These are phyloP conservation scores for Kodamaea jinghongensis DNA, from an alignment of 805 yeast species.

Conservation along the genomic window DNA sequence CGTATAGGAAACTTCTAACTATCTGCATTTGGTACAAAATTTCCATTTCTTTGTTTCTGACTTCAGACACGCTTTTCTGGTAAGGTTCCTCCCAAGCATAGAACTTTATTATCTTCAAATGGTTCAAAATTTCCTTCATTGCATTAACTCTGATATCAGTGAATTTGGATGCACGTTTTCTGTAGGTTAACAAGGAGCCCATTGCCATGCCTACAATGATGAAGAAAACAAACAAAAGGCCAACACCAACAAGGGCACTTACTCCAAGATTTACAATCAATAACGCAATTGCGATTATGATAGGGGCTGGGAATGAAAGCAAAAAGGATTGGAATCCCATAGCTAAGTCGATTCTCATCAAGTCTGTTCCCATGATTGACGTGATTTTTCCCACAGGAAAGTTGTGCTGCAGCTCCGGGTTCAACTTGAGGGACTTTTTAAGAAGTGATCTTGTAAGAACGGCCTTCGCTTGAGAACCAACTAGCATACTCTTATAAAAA, in stretches of 20 bases:
- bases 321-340: slow-evolving; percentile 26
- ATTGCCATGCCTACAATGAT: slow-evolving; percentile 46
- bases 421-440: slow-evolving; percentile 22
- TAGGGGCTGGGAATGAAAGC: slow-evolving; percentile 22
- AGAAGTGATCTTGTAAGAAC: slow-evolving; percentile 24
- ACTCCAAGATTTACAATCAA: slow-evolving; percentile 24
- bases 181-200: slow-evolving; percentile 48
- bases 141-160: slow-evolving; percentile 77
- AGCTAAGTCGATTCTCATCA: slow-evolving; percentile 28
- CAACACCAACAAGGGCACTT: slow-evolving; percentile 25
- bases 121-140: slow-evolving; percentile 74
- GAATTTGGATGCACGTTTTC: slow-evolving; percentile 45
- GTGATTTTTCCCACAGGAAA: slow-evolving; percentile 23
- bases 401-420: slow-evolving; percentile 18
- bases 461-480: slow-evolving; percentile 26
- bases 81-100: slow-evolving; percentile 93
- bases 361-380: slow-evolving; percentile 27
- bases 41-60: slow-evolving; percentile 61
- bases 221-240: slow-evolving; percentile 26
- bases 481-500: slow-evolving; percentile 22
- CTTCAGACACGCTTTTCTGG: slow-evolving; percentile 48
- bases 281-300: slow-evolving; percentile 23
- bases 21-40: slow-evolving; percentile 62
- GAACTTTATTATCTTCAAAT: slow-evolving; percentile 78
- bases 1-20: slow-evolving; percentile 57